Evolutionary conservation across 176 grass and related monocot genomes (phyloP).

Genomic region (Dactylis glomerata): DNA sequence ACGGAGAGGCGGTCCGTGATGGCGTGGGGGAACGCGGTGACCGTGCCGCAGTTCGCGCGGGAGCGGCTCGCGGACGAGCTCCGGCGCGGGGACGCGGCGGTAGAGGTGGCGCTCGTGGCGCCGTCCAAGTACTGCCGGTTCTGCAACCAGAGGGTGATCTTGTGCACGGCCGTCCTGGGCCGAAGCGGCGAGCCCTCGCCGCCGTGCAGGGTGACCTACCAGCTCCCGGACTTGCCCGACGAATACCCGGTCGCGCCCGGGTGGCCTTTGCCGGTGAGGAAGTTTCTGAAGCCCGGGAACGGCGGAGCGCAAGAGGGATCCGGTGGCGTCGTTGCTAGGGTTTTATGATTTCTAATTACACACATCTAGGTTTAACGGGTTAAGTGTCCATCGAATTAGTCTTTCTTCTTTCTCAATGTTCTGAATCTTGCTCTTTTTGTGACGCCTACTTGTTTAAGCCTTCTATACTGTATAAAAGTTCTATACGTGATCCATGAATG

Average conservation of each 20-base stretch:
- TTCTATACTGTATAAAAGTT: no score
- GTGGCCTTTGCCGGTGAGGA: background rate
- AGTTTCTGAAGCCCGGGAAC: background rate
- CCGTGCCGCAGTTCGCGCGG: slow-evolving; percentile 30
- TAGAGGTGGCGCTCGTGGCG: slow-evolving; percentile 6
- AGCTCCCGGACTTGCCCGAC: background rate
- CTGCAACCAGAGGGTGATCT: background rate
- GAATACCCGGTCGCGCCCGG: background rate
- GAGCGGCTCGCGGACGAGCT: slow-evolving; percentile 23
- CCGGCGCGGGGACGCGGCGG: background rate
- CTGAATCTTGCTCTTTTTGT: background rate
- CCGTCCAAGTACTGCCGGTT: background rate
- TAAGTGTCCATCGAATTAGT: background rate
- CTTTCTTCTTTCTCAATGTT: background rate
- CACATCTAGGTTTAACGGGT: background rate
- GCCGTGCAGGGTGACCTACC: background rate
- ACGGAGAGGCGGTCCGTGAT: slow-evolving; percentile 23
- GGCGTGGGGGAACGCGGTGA: slow-evolving; percentile 33
- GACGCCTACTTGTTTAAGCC: no score
- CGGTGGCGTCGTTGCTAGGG: background rate
- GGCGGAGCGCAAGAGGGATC: background rate
- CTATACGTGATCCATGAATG: no score
- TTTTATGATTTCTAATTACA: background rate
- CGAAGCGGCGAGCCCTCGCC: slow-evolving; percentile 9
- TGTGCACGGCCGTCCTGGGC: slow-evolving; percentile 14